Evolutionary conservation across 2,329 filamentous ascomycete genomes (phyloP), one percentile per base, ranked within the genome.

Genomic region (Blastomyces percursus): DNA sequence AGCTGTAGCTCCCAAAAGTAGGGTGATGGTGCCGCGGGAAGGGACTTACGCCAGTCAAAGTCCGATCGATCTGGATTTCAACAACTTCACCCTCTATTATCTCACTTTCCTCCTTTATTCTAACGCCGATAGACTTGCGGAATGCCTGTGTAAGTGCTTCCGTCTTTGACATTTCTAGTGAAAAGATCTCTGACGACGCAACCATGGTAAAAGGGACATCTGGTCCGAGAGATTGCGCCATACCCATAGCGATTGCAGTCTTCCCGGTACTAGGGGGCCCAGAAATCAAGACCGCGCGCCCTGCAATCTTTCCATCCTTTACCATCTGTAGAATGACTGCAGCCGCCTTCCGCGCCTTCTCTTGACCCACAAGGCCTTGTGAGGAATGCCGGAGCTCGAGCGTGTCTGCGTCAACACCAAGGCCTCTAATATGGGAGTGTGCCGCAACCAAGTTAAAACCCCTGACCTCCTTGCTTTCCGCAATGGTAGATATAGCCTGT

Each of bases 81-180:
- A 99, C 93, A 0, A 99, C 94, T 76, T 99, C 94, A 70, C 94
- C 94, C 80, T 99, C 94, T 78, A 99, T 99, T 68, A 99, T 95
- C 75, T 99, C 94, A 71, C 91, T 96, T 80, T 99, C 94, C 75
- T 99, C 94, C 77, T 96, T 96, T 79, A 99, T 99, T 66, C 94
- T 86, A 64, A 99, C 94, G 61, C 93, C 94, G 70, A 99, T 99
- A 50, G 91, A 96, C 76, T 96, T 97, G 71, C 94, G 88, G 80
- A 99, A 97, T n/a, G 94, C 93, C 77, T 99, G 94, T 61, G 93
- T 96, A 44, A 99, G 85, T 59, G 94, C 93, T 77, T 99, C 94
- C 46, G 94, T 99, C 81, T 99, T 99, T 70, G 91, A 96, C 93
- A 99, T 97, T 77, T 99, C 94, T 72, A 97, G 84, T 32, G 92